Conservation (phyloP, 768 basidiomycete species). For the Psilocybe subaeruginosa region DNA sequence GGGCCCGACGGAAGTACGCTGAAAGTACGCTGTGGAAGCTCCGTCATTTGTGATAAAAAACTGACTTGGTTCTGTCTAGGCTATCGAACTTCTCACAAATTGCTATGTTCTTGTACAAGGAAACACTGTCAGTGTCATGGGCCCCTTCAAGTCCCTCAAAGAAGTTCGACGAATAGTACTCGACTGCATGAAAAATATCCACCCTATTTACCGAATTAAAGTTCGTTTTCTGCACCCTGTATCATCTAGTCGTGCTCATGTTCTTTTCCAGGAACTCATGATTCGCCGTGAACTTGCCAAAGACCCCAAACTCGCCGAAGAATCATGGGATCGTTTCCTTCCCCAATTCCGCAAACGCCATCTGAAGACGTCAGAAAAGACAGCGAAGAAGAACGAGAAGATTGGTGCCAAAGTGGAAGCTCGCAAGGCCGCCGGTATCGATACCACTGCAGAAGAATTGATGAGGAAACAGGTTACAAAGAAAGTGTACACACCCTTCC, state of each 20-base stretch:
- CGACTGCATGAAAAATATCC: slow-evolving; percentile 99
- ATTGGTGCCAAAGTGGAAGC: slow-evolving; percentile 63
- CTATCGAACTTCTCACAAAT: slow-evolving; percentile 93
- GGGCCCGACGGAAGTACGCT: slow-evolving; percentile 97
- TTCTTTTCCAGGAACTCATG: slow-evolving; percentile 82
- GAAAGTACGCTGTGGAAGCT: slow-evolving; percentile 60
- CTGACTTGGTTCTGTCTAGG: slow-evolving; percentile 47
- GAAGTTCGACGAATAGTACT: slow-evolving; percentile 96
- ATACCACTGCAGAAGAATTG: slow-evolving; percentile 34
- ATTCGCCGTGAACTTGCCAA: slow-evolving; percentile 97
- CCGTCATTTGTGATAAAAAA: too few relatives aligned
- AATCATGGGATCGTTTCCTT: slow-evolving; percentile 97
- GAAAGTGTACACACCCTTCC: slow-evolving; percentile 98
- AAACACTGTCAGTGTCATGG: slow-evolving; percentile 98
- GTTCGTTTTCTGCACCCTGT: slow-evolving; percentile 37
- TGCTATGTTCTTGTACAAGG: slow-evolving; percentile 99
- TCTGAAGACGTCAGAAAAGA: slow-evolving; percentile 93
- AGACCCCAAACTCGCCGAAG: slow-evolving; percentile 92
- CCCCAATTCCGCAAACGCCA: slow-evolving; percentile 95
- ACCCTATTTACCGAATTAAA: slow-evolving; percentile 99
- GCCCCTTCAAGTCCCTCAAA: slow-evolving; percentile 91
- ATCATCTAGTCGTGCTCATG: background rate
- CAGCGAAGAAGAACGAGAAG: slow-evolving; percentile 83
- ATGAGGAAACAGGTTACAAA: slow-evolving; percentile 46
- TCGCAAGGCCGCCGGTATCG: slow-evolving; percentile 67